phyloP scores from a whole-genome alignment of 169 alveolate species.

The Plasmodium adleri region DNA sequence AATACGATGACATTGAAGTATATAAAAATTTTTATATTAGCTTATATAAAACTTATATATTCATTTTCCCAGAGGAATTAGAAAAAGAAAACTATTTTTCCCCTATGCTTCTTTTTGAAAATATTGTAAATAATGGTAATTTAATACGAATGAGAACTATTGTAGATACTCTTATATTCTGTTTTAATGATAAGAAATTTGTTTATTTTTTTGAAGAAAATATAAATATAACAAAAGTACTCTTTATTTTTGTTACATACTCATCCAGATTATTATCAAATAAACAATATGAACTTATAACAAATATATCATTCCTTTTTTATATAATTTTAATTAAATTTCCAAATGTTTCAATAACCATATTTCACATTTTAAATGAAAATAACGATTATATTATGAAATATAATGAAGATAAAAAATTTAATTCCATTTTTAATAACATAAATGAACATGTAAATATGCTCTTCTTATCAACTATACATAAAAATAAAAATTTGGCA shows the following conservation, averaged over 20 bases:
- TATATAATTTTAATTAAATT: constrained; percentile 74
- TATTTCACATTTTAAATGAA: constrained; percentile 77
- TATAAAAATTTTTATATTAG: constrained; percentile 76
- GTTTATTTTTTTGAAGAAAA: constrained; percentile 79
- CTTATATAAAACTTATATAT: constrained; percentile 71
- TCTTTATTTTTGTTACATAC: constrained; percentile 82
- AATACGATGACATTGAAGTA: constrained; percentile 74
- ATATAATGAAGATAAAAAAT: constrained; percentile 76
- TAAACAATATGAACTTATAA: constrained; percentile 78
- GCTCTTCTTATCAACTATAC: constrained; percentile 77
- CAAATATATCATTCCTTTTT: constrained; percentile 76
- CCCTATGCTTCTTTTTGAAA: constrained; percentile 83
- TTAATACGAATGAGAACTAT: constrained; percentile 80
- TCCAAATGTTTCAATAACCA: constrained; percentile 76
- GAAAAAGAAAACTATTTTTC: constrained; percentile 78
- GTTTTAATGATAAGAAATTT: constrained; percentile 83
- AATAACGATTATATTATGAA: constrained; percentile 77
- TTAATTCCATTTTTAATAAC: constrained; percentile 75
- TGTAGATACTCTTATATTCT: constrained; percentile 78
- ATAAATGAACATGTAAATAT: constrained; percentile 75
- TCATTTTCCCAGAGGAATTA: constrained; percentile 80
- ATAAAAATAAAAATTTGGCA: constrained; percentile 75
- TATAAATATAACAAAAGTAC: constrained; percentile 80
- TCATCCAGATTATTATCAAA: constrained; percentile 81
- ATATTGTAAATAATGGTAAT: constrained; percentile 78